A percentile compares a stretch with the other conserved stretches of the same genome.
These are phyloP conservation scores for Epicoccum sorghinum DNA, from an alignment of 2,329 filamentous ascomycete genomes.

Conservation along the genomic window DNA sequence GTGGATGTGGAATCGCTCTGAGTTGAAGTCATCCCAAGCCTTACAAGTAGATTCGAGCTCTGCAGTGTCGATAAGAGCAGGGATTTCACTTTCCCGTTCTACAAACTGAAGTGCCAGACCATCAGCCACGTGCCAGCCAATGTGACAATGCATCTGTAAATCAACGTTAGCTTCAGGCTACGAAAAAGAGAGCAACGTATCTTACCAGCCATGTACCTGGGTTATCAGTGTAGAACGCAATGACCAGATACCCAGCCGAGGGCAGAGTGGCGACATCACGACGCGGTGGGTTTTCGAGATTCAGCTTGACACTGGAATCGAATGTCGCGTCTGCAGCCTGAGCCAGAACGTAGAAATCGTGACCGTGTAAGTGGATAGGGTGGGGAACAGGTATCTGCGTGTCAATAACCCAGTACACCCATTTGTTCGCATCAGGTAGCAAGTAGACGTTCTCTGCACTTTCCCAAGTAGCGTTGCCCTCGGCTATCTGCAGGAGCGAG, in stretches of 20 bases:
- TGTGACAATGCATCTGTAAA: constrained; percentile 41
- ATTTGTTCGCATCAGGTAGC: constrained; percentile 38
- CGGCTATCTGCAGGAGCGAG: constrained; percentile 47
- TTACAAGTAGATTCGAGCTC: constrained; percentile 3
- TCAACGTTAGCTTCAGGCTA: neutral
- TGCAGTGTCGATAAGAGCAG: neutral
- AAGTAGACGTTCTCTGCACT: constrained; percentile 24
- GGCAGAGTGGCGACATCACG: constrained; percentile 40
- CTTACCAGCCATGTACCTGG: constrained; percentile 51
- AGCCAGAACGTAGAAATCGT: constrained; percentile 62
- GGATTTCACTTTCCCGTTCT: constrained; percentile 46
- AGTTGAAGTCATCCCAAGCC: constrained; percentile 2
- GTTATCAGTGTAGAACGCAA: constrained; percentile 60
- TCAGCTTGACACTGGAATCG: constrained; percentile 12
- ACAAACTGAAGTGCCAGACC: constrained; percentile 62
- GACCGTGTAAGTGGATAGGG: constrained; percentile 52
- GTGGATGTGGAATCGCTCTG: neutral
- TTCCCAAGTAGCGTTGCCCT: constrained; percentile 29
- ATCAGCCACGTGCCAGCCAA: constrained; percentile 60
- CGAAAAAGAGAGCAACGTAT: neutral
- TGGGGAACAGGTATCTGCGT: constrained; percentile 42
- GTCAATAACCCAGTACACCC: constrained; percentile 51
- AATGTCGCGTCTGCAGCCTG: constrained; percentile 39
- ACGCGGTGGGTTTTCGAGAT: constrained; percentile 32
- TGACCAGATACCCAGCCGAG: constrained; percentile 47